phyloP scores from a whole-genome alignment of 345 rosid species.

The Eucalyptus victrix region DNA sequence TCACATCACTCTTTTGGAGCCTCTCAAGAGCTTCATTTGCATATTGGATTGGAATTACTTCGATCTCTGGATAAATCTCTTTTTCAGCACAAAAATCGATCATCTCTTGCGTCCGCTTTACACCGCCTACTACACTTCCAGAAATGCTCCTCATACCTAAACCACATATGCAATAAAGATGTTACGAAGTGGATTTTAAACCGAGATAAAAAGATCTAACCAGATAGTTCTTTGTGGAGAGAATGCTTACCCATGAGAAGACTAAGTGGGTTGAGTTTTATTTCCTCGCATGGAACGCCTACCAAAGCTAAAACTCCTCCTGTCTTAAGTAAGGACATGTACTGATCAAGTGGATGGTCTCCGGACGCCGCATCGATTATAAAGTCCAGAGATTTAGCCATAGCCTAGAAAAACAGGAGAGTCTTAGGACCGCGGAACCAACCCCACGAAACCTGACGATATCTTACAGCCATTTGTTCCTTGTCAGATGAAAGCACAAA shows the following conservation, averaged over 20 bases:
- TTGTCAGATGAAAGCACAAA: slow-evolving; percentile 19
- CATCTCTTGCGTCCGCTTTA: slow-evolving; percentile 18
- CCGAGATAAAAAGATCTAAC: not conserved
- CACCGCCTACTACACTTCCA: slow-evolving; percentile 18
- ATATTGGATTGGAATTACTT: slow-evolving; percentile 15
- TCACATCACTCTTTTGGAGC: slow-evolving; percentile 15
- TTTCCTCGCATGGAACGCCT: slow-evolving; percentile 13
- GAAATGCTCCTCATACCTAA: slow-evolving; percentile 8
- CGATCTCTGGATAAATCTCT: slow-evolving; percentile 12
- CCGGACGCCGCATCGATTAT: slow-evolving; percentile 80
- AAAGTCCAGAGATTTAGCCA: slow-evolving; percentile 58
- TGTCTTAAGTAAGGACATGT: slow-evolving; percentile 41
- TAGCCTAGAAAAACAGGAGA: slow-evolving; percentile 13
- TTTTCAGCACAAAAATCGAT: slow-evolving; percentile 15
- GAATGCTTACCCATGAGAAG: slow-evolving; percentile 6
- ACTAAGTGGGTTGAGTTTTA: slow-evolving; percentile 12
- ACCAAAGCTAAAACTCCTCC: slow-evolving; percentile 15
- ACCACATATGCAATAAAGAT: not conserved
- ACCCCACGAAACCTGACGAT: not conserved
- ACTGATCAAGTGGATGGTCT: slow-evolving; percentile 63
- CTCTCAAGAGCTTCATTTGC: slow-evolving; percentile 26
- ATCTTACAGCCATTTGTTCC: slow-evolving; percentile 56
- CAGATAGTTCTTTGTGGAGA: not conserved
- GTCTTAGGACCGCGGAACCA: not conserved
- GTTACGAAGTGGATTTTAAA: not conserved